These are phyloP conservation scores for Rubia balearica DNA, from an alignment of 305 asterid species.

Conservation along the genomic window DNA sequence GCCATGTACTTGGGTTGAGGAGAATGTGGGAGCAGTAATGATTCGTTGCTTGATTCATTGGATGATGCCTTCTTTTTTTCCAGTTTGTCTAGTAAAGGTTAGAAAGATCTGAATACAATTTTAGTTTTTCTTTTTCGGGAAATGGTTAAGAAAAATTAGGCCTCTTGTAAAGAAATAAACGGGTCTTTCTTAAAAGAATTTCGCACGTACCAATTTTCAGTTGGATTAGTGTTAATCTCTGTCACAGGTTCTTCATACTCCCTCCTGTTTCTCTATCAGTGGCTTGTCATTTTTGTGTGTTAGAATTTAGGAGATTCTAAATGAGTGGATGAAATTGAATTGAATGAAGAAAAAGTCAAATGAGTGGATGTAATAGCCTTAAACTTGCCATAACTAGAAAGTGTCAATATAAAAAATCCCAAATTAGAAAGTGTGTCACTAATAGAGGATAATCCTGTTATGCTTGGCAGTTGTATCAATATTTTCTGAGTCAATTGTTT, in stretches of 20 bases:
- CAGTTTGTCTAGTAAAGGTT: not conserved
- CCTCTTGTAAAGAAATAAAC: not conserved
- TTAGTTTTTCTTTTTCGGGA: not conserved
- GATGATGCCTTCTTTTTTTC: not conserved
- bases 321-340: too few species aligned
- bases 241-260: not conserved
- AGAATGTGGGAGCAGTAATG: not conserved
- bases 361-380: too few species aligned
- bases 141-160: not conserved
- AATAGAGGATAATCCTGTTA: not conserved
- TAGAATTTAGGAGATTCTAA: too few species aligned
- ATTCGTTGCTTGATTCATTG: not conserved
- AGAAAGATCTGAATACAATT: not conserved
- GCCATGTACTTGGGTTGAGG: not conserved
- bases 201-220: not conserved
- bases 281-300: too few species aligned
- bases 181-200: not conserved
- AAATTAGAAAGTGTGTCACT: too few species aligned
- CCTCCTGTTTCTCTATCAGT: too few species aligned
- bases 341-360: too few species aligned
- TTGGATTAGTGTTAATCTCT: not conserved
- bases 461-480: not conserved
- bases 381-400: too few species aligned
- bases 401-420: too few species aligned
- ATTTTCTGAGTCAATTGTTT: slow-evolving; percentile 6